These are phyloP conservation scores for Lecanicillium sp. DNA, from an alignment of 2,329 filamentous ascomycete genomes.

Conservation along the genomic window DNA sequence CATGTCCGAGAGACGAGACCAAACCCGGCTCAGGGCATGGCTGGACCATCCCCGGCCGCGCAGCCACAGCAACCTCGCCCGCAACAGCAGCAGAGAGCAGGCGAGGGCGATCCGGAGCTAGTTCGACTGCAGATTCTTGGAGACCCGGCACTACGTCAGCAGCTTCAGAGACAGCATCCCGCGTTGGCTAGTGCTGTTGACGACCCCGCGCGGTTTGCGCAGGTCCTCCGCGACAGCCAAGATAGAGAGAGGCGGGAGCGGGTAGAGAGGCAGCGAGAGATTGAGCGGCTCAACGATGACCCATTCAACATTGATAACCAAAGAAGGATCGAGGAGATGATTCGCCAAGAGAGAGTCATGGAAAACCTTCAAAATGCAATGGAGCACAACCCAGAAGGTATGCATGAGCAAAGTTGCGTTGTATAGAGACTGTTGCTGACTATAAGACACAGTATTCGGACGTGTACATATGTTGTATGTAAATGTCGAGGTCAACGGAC, in stretches of 20 bases:
- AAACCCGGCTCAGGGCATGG: constrained; percentile 24
- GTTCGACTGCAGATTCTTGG: constrained; percentile 76
- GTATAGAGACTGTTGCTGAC: neutral
- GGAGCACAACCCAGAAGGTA: constrained; percentile 95
- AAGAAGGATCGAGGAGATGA: constrained; percentile 90
- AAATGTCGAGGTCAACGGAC: constrained; percentile 87
- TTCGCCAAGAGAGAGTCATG: constrained; percentile 86
- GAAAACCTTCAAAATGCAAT: constrained; percentile 95
- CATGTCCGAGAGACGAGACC: constrained; percentile 57
- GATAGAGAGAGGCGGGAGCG: constrained; percentile 65
- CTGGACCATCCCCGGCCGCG: constrained; percentile 27
- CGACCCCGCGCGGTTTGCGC: constrained; percentile 66
- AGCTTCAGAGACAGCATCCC: constrained; percentile 65
- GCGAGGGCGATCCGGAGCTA: constrained; percentile 63
- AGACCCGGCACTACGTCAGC: constrained; percentile 62
- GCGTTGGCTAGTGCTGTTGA: constrained; percentile 70
- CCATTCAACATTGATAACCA: constrained; percentile 92
- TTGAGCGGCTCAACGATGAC: constrained; percentile 81
- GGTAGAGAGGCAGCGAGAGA: constrained; percentile 70
- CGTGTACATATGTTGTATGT: constrained; percentile 95
- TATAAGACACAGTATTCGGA: constrained; percentile 62
- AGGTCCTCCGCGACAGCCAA: constrained; percentile 60
- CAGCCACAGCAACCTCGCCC: constrained; percentile 21
- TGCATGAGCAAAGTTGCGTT: constrained; percentile 17
- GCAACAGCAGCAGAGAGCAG: constrained; percentile 22